Conservation (phyloP, 2,329 filamentous ascomycete genomes). For the Metarhizium sp. region DNA sequence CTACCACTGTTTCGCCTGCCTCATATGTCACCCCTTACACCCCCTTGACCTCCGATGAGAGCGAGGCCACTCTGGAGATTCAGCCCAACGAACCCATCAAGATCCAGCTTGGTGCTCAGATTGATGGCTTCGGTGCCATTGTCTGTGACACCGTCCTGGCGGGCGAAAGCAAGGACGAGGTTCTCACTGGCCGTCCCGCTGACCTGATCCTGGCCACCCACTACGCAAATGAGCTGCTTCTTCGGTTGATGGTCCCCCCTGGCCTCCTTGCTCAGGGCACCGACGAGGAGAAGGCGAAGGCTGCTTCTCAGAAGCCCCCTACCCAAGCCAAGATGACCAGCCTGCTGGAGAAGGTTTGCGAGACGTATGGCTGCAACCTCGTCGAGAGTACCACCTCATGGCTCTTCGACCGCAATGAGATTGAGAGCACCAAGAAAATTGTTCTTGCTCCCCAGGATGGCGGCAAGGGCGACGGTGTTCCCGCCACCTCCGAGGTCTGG, state of each 20-base stretch:
- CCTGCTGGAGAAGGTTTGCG: slow-evolving; percentile 83
- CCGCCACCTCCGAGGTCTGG: slow-evolving; percentile 91
- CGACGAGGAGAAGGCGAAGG: slow-evolving; percentile 94
- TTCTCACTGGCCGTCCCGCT: slow-evolving; percentile 66
- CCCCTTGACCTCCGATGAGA: slow-evolving; percentile 74
- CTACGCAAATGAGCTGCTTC: slow-evolving; percentile 90
- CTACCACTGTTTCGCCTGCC: slow-evolving; percentile 88
- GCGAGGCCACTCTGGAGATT: slow-evolving; percentile 71
- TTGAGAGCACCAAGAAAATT: slow-evolving; percentile 96
- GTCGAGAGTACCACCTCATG: slow-evolving; percentile 98
- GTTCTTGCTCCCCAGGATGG: slow-evolving; percentile 81
- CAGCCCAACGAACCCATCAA: slow-evolving; percentile 85
- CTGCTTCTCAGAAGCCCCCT: slow-evolving; percentile 69
- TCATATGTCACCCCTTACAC: slow-evolving; percentile 96
- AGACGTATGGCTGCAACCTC: slow-evolving; percentile 82
- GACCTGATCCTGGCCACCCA: slow-evolving; percentile 85
- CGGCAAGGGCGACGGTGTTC: slow-evolving; percentile 79
- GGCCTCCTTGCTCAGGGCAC: slow-evolving; percentile 73
- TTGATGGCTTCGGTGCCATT: slow-evolving; percentile 93
- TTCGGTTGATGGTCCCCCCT: slow-evolving; percentile 86
- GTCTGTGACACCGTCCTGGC: slow-evolving; percentile 89
- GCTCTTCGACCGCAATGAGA: slow-evolving; percentile 94
- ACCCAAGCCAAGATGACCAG: slow-evolving; percentile 80
- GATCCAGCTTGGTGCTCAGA: slow-evolving; percentile 98
- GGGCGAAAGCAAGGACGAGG: slow-evolving; percentile 50